Evolutionary conservation across 495 filamentous ascomycete species (phyloP).

Genomic region (Aspergillus avenaceus): DNA sequence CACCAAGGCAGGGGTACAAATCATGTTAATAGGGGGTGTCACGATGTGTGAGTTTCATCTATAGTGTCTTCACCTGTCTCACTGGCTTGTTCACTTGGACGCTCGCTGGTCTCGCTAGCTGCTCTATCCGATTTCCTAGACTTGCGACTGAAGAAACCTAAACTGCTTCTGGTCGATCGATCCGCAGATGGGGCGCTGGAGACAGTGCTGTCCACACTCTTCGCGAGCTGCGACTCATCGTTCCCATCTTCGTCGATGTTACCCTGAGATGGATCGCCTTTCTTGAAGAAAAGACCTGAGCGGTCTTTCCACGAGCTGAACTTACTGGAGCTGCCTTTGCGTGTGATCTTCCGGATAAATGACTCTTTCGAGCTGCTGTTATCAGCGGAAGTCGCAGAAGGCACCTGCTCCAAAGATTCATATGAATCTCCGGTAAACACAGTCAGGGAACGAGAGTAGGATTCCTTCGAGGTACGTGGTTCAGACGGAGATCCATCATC

Average conservation of each 20-base stretch:
- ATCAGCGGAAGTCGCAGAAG: conserved; percentile 64
- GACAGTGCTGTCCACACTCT: conserved; percentile 44
- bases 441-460: conserved; percentile 48
- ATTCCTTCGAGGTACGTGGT: conserved; percentile 57
- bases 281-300: conserved; percentile 59
- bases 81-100: conserved; percentile 42
- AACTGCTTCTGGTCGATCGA: conserved; percentile 41
- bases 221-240: conserved; percentile 43
- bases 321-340: conserved; percentile 76
- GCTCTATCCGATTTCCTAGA: conserved; percentile 43
- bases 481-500: conserved; percentile 58
- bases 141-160: conserved; percentile 50
- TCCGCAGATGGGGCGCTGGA: conserved; percentile 43
- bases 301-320: conserved; percentile 72
- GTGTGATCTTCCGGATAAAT: conserved; percentile 68
- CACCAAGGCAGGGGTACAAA: neutral
- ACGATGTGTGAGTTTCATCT: conserved; percentile 13
- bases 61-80: conserved; percentile 45
- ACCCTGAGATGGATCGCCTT: conserved; percentile 48
- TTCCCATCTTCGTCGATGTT: conserved; percentile 47
- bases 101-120: conserved; percentile 44
- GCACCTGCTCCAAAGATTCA: conserved; percentile 68
- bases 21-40: neutral
- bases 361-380: conserved; percentile 54
- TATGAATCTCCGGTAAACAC: conserved; percentile 67